Conservation (phyloP, 306 rosid species). For the Acmispon strigosus region DNA sequence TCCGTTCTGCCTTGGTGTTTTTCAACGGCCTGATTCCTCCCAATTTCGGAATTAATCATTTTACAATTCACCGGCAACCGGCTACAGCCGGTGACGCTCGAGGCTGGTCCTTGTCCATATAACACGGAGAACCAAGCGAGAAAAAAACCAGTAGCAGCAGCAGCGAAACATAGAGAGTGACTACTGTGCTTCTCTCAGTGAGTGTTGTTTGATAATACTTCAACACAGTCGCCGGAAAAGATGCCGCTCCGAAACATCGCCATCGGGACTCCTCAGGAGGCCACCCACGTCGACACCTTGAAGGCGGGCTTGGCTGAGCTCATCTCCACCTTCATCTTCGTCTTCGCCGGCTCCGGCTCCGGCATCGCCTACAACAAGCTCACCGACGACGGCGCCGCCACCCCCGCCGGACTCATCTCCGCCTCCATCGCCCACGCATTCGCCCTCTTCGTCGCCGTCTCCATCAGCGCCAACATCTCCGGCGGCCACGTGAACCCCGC, state of each 20-base stretch:
- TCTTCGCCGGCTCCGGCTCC: constrained; percentile 87
- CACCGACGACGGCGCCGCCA: constrained; percentile 38
- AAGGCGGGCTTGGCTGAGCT: constrained; percentile 76
- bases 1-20: not conserved
- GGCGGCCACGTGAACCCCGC: constrained; percentile 98
- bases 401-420: constrained; percentile 59
- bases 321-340: constrained; percentile 81
- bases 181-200: not conserved
- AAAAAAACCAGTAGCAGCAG: not conserved
- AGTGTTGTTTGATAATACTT: too few species aligned
- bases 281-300: constrained; percentile 56
- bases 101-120: constrained; percentile 31
- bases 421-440: constrained; percentile 79
- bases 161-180: not conserved
- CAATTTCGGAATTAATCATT: not conserved
- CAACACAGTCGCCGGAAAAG: not conserved
- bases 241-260: constrained; percentile 80
- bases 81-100: constrained; percentile 23
- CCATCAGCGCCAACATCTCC: constrained; percentile 73
- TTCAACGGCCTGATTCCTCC: constrained; percentile 1
- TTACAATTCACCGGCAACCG: constrained; percentile 47
- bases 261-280: constrained; percentile 58
- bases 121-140: constrained; percentile 2
- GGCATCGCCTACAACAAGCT: constrained; percentile 79
- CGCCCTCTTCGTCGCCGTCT: constrained; percentile 74